Conservation (phyloP, 2,329 filamentous ascomycete species). For the Cladosporium sp. region DNA sequence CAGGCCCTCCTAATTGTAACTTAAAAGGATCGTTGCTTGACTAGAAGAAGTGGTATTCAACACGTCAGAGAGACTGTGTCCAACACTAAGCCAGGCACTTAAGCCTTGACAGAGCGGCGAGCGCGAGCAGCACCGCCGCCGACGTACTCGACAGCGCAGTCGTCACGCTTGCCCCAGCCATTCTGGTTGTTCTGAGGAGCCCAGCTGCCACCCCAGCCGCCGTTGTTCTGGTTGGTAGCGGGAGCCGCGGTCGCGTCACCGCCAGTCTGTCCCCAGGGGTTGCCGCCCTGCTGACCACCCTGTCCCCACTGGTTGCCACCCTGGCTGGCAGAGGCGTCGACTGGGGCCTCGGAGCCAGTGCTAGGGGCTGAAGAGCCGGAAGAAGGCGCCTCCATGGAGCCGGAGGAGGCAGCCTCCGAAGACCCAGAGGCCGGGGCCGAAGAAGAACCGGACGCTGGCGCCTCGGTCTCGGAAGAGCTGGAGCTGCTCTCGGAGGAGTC, state of each 20-base stretch:
- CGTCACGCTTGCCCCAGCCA: neutral
- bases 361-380: neutral
- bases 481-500: neutral
- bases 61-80: neutral
- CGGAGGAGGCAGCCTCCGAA: neutral
- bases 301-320: neutral
- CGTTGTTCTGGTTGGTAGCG: neutral
- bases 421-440: neutral
- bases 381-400: neutral
- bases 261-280: neutral
- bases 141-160: constrained; percentile 10
- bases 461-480: neutral
- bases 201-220: constrained; percentile 7
- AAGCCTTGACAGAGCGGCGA: constrained; percentile 6
- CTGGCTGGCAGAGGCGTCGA: neutral
- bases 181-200: neutral
- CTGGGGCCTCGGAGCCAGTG: neutral
- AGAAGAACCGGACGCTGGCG: neutral
- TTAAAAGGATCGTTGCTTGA: no score
- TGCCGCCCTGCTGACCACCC: neutral
- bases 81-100: neutral
- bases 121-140: constrained; percentile 8
- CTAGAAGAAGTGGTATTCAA: neutral
- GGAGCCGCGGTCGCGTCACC: neutral
- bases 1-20: neutral